Evolutionary conservation across 2,329 filamentous ascomycete species (phyloP).

Genomic region (Stachybotrys elegans): DNA sequence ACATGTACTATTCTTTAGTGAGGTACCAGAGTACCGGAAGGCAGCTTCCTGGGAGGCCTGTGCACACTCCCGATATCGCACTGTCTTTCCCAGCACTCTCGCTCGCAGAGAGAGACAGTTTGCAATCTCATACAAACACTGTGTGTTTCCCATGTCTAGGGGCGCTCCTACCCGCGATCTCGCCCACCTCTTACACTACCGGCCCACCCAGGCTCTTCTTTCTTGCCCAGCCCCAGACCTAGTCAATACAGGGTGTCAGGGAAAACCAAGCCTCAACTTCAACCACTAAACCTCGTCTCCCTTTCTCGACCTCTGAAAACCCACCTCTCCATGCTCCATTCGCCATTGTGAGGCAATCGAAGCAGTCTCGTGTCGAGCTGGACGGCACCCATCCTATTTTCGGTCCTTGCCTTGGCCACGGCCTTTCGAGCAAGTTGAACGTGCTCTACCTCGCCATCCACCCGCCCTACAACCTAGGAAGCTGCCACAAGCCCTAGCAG

Average conservation of each 20-base stretch:
- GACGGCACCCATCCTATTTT: constrained; percentile 21
- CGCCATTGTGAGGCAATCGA: constrained; percentile 35
- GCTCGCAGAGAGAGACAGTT: too few species aligned
- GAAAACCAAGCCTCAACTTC: constrained; percentile 39
- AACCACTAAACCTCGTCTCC: constrained; percentile 22
- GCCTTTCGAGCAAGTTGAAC: constrained; percentile 21
- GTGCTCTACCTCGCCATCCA: constrained; percentile 4
- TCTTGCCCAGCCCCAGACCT: constrained; percentile 2
- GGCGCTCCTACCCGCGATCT: too few species aligned
- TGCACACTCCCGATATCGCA: too few species aligned
- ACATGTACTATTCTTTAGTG: too few species aligned
- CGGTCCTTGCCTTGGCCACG: constrained; percentile 18
- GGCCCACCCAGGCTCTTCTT: constrained; percentile 4
- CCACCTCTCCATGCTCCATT: constrained; percentile 26
- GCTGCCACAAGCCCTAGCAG: constrained; percentile 14
- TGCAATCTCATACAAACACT: too few species aligned
- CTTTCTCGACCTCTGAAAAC: constrained; percentile 17
- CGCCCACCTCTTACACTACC: too few species aligned
- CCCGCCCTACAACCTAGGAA: not conserved
- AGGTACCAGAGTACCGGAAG: too few species aligned
- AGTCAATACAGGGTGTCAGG: constrained; percentile 23
- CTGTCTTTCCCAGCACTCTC: too few species aligned
- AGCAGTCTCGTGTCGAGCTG: constrained; percentile 30
- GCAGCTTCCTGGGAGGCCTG: too few species aligned
- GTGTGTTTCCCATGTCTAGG: too few species aligned